These are phyloP conservation scores for Lineolata rhizophorae DNA, from an alignment of 495 filamentous ascomycete species.

Conservation along the genomic window DNA sequence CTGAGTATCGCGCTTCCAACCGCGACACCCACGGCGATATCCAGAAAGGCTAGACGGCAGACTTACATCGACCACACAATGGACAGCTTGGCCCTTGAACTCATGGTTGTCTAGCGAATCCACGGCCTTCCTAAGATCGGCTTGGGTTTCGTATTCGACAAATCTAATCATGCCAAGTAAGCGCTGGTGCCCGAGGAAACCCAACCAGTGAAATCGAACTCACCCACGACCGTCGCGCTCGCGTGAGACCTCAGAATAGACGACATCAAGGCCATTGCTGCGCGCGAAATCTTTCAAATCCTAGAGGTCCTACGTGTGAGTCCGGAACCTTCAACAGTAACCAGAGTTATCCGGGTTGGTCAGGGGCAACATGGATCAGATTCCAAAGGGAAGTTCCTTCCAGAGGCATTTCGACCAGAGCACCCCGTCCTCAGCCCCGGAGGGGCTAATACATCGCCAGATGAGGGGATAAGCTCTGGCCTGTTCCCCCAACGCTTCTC, in stretches of 20 bases:
- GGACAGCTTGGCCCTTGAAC: conserved; percentile 72
- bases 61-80: conserved; percentile 68
- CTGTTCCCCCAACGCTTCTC: too few relatives aligned
- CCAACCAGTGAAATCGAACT: conserved; percentile 16
- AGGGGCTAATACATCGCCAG: too few relatives aligned
- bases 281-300: conserved; percentile 99
- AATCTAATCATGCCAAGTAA: conserved; percentile 36
- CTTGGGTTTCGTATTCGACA: conserved; percentile 88
- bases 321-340: conserved; percentile 18
- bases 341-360: conserved; percentile 21
- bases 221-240: conserved; percentile 88
- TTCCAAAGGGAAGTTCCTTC: too few relatives aligned
- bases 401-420: too few relatives aligned
- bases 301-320: conserved; percentile 52
- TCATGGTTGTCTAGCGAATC: conserved; percentile 80
- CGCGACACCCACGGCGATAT: too few relatives aligned
- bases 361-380: too few relatives aligned
- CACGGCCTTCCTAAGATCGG: conserved; percentile 72
- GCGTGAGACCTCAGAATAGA: conserved; percentile 90
- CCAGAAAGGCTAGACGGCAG: too few relatives aligned
- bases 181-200: conserved; percentile 3
- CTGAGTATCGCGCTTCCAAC: too few relatives aligned
- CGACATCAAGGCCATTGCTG: conserved; percentile 87
- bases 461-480: too few relatives aligned
- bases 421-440: too few relatives aligned